Evolutionary conservation across 202 grass and related monocot genomes (phyloP).

Genomic region (Panicum hallii): DNA sequence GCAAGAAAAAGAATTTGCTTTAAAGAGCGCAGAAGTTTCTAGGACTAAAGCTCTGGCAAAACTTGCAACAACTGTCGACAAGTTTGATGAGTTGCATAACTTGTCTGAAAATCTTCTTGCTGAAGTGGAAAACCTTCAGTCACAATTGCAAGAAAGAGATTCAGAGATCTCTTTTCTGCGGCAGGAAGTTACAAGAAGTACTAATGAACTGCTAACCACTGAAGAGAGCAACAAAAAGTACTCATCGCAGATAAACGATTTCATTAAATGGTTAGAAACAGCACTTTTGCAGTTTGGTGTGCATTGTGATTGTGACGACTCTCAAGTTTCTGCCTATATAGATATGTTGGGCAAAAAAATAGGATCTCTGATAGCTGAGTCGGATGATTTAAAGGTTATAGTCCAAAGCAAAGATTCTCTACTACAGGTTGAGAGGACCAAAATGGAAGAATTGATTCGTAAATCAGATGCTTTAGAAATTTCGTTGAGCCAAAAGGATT

Average conservation of each 20-base stretch:
- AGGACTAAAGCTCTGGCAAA: constrained; percentile 75
- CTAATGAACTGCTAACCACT: constrained; percentile 82
- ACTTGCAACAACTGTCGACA: constrained; percentile 80
- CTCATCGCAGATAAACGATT: constrained; percentile 63
- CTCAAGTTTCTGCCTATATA: constrained; percentile 64
- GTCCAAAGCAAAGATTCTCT: constrained; percentile 86
- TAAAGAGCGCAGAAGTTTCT: constrained; percentile 82
- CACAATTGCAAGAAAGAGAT: constrained; percentile 79
- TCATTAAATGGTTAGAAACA: constrained; percentile 77
- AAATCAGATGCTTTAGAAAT: constrained; percentile 81
- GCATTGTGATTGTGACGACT: constrained; percentile 55
- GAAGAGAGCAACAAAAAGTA: constrained; percentile 82
- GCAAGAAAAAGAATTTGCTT: constrained; percentile 72
- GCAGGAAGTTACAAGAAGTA: constrained; percentile 89
- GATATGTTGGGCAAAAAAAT: constrained; percentile 81
- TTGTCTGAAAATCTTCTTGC: constrained; percentile 93
- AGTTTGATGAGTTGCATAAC: constrained; percentile 95
- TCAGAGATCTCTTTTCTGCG: constrained; percentile 93
- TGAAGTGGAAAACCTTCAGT: constrained; percentile 95
- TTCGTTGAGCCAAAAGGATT: constrained; percentile 74
- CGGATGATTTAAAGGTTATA: constrained; percentile 65
- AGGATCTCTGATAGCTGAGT: constrained; percentile 66
- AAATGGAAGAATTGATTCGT: constrained; percentile 69
- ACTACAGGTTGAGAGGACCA: constrained; percentile 72
- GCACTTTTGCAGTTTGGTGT: constrained; percentile 64